Evolutionary conservation across 495 filamentous ascomycete genomes (phyloP).

Genomic region (Talaromyces borbonicus): DNA sequence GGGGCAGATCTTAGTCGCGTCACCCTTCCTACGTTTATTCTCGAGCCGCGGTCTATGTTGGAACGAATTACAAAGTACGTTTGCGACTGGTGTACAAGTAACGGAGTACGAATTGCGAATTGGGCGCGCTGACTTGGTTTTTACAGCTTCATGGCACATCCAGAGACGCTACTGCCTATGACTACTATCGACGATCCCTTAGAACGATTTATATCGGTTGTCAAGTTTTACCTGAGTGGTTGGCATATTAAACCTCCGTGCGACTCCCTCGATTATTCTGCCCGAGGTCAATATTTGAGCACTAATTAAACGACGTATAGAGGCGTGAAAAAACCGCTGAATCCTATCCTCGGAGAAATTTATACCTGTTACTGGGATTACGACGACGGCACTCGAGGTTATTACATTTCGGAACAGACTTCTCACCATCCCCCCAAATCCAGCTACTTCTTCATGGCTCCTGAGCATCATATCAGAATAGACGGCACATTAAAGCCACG

Average conservation of each 20-base stretch:
- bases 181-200: conserved; percentile 81
- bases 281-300: neutral
- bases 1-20: conserved; percentile 93
- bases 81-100: neutral
- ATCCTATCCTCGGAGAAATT: conserved; percentile 91
- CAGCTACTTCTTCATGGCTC: conserved; percentile 98
- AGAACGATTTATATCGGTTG: conserved; percentile 82
- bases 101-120: neutral
- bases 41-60: conserved; percentile 95
- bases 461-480: conserved; percentile 87
- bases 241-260: conserved; percentile 99
- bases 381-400: conserved; percentile 71
- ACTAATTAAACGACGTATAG: conserved; percentile 40
- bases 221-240: conserved; percentile 95
- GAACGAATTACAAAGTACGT: conserved; percentile 95
- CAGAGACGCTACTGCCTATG: conserved; percentile 87
- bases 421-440: conserved; percentile 98
- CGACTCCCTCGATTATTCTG: conserved; percentile 23
- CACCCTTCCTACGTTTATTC: conserved; percentile 92
- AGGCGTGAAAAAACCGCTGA: conserved; percentile 96
- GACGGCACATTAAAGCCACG: conserved; percentile 95
- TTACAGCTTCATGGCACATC: conserved; percentile 95
- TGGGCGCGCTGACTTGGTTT: neutral
- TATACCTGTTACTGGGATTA: conserved; percentile 97
- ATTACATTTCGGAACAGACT: conserved; percentile 92